phyloP scores from a whole-genome alignment of 805 yeast genomes.

The Naumovozyma dairenensis region DNA sequence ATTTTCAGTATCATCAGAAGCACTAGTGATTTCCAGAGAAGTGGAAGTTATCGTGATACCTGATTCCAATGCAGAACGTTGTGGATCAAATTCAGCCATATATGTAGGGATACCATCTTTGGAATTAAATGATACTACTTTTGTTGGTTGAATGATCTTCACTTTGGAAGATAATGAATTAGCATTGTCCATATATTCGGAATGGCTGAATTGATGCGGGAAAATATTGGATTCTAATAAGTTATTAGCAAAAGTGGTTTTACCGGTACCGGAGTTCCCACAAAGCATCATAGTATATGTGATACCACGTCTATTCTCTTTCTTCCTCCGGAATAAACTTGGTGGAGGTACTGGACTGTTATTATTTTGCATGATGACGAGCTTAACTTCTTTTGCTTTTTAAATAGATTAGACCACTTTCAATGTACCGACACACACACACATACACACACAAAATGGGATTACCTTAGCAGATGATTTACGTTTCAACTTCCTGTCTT shows the following conservation, averaged over 20 bases:
- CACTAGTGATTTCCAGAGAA: constrained; percentile 24
- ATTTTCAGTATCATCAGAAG: constrained; percentile 3
- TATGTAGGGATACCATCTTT: constrained; percentile 51
- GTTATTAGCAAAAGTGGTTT: constrained; percentile 64
- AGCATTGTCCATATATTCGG: constrained; percentile 6
- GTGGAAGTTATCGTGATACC: constrained; percentile 59
- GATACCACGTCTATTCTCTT: constrained; percentile 63
- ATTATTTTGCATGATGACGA: not conserved
- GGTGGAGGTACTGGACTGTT: constrained; percentile 15
- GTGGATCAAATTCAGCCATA: constrained; percentile 53
- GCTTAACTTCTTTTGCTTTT: too few species aligned
- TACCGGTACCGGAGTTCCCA: constrained; percentile 71
- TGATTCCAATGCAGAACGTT: constrained; percentile 52
- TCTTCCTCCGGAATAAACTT: constrained; percentile 38
- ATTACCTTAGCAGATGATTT: too few species aligned
- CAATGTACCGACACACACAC: too few species aligned
- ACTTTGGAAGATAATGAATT: constrained; percentile 14
- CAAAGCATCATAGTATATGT: constrained; percentile 65
- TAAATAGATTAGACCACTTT: too few species aligned
- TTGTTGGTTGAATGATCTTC: constrained; percentile 24
- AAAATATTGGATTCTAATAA: constrained; percentile 52
- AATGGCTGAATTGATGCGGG: constrained; percentile 45
- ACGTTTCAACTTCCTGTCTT: too few species aligned
- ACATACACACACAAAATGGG: too few species aligned
- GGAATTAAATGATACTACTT: constrained; percentile 46